Percentiles rank a stretch among this genome's conserved stretches.
Evolutionary conservation across 2,329 filamentous ascomycete genomes (phyloP).

Genomic region (Rasamsonia emersonii): DNA sequence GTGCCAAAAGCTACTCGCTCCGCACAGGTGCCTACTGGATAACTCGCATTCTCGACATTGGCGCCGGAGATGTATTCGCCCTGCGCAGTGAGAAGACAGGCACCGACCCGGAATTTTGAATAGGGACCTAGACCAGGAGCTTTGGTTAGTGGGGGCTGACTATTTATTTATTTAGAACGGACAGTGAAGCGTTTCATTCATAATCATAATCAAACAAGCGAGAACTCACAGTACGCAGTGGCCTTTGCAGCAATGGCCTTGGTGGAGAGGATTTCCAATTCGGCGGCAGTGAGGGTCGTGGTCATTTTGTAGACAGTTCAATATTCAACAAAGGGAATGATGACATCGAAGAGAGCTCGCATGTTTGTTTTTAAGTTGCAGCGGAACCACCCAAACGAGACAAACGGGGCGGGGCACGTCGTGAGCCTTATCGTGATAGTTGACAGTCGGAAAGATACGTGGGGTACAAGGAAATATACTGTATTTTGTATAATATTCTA

Average conservation of each 20-base stretch:
- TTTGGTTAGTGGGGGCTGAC: neutral
- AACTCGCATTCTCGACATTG: slow-evolving; percentile 88
- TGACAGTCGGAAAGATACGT: too few relatives aligned
- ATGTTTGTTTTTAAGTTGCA: too few relatives aligned
- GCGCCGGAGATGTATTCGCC: slow-evolving; percentile 61
- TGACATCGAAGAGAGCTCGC: too few relatives aligned
- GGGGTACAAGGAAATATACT: too few relatives aligned
- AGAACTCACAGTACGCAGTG: slow-evolving; percentile 64
- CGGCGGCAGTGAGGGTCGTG: slow-evolving; percentile 45
- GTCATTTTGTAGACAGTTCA: slow-evolving; percentile 16
- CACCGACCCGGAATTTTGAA: slow-evolving; percentile 84
- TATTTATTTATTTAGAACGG: too few relatives aligned
- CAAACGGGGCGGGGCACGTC: too few relatives aligned
- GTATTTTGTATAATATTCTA: too few relatives aligned
- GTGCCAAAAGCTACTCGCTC: slow-evolving; percentile 83
- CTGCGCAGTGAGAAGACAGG: slow-evolving; percentile 58
- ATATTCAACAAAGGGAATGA: too few relatives aligned
- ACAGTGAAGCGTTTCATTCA: too few relatives aligned
- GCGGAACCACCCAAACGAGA: too few relatives aligned
- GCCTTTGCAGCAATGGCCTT: slow-evolving; percentile 63
- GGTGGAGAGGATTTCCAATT: slow-evolving; percentile 57
- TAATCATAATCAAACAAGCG: slow-evolving; percentile 3
- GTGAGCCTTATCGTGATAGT: too few relatives aligned
- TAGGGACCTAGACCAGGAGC: slow-evolving; percentile 55
- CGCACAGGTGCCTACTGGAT: slow-evolving; percentile 91